Percentiles rank a stretch among this genome's conserved stretches.
Evolutionary conservation across 2,329 filamentous ascomycete genomes (phyloP).

Genomic region (Stemphylium lycopersici): DNA sequence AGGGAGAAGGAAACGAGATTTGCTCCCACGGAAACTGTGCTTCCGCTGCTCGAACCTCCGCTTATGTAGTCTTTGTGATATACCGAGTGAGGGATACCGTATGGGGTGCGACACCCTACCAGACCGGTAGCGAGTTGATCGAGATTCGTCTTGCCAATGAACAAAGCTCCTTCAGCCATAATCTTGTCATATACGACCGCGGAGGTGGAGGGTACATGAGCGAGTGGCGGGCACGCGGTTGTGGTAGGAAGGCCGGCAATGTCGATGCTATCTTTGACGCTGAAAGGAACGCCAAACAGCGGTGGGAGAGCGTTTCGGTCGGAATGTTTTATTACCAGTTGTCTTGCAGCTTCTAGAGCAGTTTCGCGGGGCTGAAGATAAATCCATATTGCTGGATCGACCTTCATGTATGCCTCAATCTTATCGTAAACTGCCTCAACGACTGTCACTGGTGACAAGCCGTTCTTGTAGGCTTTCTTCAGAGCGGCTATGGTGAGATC

Average conservation of each 20-base stretch:
- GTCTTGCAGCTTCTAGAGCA: slow-evolving; percentile 50
- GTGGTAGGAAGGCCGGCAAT: slow-evolving; percentile 59
- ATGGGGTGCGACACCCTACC: slow-evolving; percentile 64
- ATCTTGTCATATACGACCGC: slow-evolving; percentile 60
- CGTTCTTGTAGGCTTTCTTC: slow-evolving; percentile 52
- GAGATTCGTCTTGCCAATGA: slow-evolving; percentile 66
- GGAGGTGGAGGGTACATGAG: slow-evolving; percentile 56
- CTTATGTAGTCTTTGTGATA: slow-evolving; percentile 59
- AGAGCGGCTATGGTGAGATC: slow-evolving; percentile 54
- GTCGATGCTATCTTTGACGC: slow-evolving; percentile 64
- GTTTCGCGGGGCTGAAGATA: slow-evolving; percentile 50
- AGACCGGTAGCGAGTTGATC: slow-evolving; percentile 69
- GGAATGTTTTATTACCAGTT: slow-evolving; percentile 51
- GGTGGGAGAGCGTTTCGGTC: slow-evolving; percentile 52
- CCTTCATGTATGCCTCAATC: slow-evolving; percentile 56
- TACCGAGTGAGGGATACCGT: slow-evolving; percentile 61
- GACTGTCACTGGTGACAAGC: slow-evolving; percentile 54
- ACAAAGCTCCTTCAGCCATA: slow-evolving; percentile 60
- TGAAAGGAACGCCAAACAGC: slow-evolving; percentile 63
- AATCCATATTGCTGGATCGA: slow-evolving; percentile 61
- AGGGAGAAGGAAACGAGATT: slow-evolving; percentile 62
- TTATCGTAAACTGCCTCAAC: slow-evolving; percentile 54
- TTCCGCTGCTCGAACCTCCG: slow-evolving; percentile 64
- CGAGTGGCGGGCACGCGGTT: slow-evolving; percentile 57
- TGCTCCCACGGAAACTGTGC: slow-evolving; percentile 60